phyloP scores from a whole-genome alignment of 192 early-diverging fungal genomes.

The Coemansia umbellata region DNA sequence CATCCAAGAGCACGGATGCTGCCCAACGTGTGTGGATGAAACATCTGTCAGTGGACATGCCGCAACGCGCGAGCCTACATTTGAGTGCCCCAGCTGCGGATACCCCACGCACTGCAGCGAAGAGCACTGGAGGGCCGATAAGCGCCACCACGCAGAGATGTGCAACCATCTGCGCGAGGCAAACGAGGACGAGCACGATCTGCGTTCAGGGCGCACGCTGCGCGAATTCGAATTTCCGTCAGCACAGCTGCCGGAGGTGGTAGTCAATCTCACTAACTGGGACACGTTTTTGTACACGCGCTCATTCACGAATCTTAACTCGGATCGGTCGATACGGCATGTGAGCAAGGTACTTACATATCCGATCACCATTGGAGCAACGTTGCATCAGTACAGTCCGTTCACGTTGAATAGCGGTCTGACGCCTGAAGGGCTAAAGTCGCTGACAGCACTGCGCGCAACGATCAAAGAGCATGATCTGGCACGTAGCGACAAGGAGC shows the following conservation, averaged over 20 bases:
- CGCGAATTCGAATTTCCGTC: constrained; percentile 75
- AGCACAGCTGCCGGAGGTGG: constrained; percentile 66
- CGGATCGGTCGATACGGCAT: constrained; percentile 68
- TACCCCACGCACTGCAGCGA: constrained; percentile 75
- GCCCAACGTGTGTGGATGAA: constrained; percentile 64
- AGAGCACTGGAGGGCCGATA: constrained; percentile 63
- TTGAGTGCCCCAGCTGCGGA: constrained; percentile 74
- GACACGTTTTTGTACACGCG: constrained; percentile 75
- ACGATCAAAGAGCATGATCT: constrained; percentile 53
- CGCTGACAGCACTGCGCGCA: constrained; percentile 58
- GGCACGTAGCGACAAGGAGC: constrained; percentile 51
- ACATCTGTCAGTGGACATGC: constrained; percentile 27
- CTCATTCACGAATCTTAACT: constrained; percentile 68
- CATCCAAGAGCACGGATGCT: constrained; percentile 62
- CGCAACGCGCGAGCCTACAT: constrained; percentile 52
- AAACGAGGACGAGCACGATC: constrained; percentile 78
- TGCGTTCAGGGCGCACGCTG: constrained; percentile 68
- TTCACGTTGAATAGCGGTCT: constrained; percentile 60
- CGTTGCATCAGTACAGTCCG: constrained; percentile 69
- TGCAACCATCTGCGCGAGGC: constrained; percentile 62
- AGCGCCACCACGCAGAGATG: constrained; percentile 53
- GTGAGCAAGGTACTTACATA: constrained; percentile 77
- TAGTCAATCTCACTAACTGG: constrained; percentile 75
- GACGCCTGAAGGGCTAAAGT: constrained; percentile 70
- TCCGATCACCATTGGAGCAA: constrained; percentile 70